Evolutionary conservation across 1,284 basidiomycete species (phyloP), one percentile per base, ranked within the genome.

Genomic region (Ceraceosorus bombacis): DNA sequence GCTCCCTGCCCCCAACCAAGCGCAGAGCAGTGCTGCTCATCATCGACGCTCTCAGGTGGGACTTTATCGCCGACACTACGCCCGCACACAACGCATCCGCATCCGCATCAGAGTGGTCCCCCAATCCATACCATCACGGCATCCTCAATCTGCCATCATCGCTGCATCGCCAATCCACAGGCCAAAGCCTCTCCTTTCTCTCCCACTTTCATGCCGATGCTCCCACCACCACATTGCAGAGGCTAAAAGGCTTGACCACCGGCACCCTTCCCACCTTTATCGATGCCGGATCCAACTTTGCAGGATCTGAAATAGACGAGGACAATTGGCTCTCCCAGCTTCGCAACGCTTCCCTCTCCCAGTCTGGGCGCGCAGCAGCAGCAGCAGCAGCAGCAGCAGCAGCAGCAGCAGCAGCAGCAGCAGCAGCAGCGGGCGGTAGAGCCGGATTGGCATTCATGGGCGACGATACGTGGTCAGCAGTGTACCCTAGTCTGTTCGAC

Each of bases 241-340:
- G 95, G 2, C 86, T 98, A 73, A 98, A 98, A 74, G 95, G 86
- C 0, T 81, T 99, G 54, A 96, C 91, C 0, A 97, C 95, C 0
- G 95, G 95, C 4, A 92, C 90, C 0, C 80, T 99, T 6, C 94
- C 95, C 0, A 98, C 95, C 0, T 98, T 98, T 72, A 85, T 98
- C 54, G 94, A 98, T 73, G 83, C 89, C 27, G 90, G 92, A 5
- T 86, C 86, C 57, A 97, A 91, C 77, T 96, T 98, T 80, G 90
- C 85, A 0, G 86, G 86, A 0, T 69, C 70, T 1, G 54, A 61
- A 49, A 88, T 96, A 51, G 81, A 82, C 9, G 94, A 98, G 78
- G 95, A 98, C 78, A 92, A 88, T 0, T 85, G 83, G 79, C 70
- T 80, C 9, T 61, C 68, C 5, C 80, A 81, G 62, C 13, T 80